These are phyloP conservation scores for Kazachstania psychrophila DNA, from an alignment of 805 yeast genomes.

Conservation along the genomic window DNA sequence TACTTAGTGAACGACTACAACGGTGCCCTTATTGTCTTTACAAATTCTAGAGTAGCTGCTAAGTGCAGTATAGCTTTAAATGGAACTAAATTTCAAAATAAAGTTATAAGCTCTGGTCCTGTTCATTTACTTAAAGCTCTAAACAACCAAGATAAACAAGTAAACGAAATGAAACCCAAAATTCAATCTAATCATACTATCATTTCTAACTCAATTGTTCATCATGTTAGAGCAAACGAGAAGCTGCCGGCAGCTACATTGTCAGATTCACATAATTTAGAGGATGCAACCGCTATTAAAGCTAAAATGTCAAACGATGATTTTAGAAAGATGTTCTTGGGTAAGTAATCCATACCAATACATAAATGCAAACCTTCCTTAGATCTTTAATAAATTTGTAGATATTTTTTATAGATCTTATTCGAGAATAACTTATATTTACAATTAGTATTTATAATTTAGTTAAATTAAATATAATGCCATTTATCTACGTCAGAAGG, in stretches of 20 bases:
- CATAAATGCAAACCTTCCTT: too few species aligned
- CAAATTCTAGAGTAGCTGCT: constrained; percentile 39
- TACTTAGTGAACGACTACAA: constrained; percentile 37
- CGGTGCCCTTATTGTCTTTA: constrained; percentile 45
- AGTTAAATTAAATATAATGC: constrained; percentile 19
- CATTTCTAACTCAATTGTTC: too few species aligned
- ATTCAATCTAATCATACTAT: too few species aligned
- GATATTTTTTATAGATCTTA: too few species aligned
- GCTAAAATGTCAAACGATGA: constrained; percentile 31
- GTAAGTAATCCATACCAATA: constrained; percentile 8
- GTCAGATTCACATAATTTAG: too few species aligned
- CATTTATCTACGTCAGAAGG: constrained; percentile 35
- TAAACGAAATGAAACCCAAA: too few species aligned
- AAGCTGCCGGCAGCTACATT: too few species aligned
- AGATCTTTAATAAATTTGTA: too few species aligned
- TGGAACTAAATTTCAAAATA: constrained; percentile 33
- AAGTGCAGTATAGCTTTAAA: constrained; percentile 37
- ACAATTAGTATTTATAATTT: not conserved
- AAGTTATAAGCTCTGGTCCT: constrained; percentile 28
- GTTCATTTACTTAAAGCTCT: constrained; percentile 31
- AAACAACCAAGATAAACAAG: too few species aligned
- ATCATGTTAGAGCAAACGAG: too few species aligned
- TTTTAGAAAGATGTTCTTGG: constrained; percentile 31
- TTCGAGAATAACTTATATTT: not conserved
- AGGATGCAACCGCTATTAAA: too few species aligned